Conservation (phyloP, 345 rosid species). For the Eucalyptus regnans region DNA sequence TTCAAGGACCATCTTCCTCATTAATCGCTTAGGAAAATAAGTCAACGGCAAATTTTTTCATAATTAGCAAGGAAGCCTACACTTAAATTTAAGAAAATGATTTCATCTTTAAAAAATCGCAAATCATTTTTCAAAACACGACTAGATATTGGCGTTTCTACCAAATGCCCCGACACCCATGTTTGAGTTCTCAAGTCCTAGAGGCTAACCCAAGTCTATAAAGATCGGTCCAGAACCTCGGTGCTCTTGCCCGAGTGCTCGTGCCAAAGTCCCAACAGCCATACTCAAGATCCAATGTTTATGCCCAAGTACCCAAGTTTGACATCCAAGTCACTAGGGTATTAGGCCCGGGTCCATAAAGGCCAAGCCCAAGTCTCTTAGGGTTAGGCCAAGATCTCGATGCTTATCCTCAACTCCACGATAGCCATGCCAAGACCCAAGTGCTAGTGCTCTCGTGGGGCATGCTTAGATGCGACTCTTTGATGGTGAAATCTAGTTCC, state of each 20-base stretch:
- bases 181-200: not conserved
- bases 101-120: not conserved
- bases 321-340: not conserved
- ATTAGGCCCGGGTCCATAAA: not conserved
- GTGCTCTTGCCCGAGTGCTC: not conserved
- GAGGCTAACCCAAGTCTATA: not conserved
- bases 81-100: not conserved
- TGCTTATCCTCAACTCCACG: not conserved
- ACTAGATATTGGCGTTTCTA: not conserved
- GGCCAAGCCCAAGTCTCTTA: not conserved
- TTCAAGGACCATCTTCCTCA: not conserved
- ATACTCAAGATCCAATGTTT: not conserved
- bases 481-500: fast-evolving
- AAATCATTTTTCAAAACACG: not conserved
- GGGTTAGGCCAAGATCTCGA: fast-evolving
- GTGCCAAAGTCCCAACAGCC: not conserved
- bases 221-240: not conserved
- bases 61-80: not conserved
- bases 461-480: not conserved
- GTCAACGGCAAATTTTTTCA: not conserved
- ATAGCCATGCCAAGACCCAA: not conserved
- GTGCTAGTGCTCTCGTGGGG: not conserved
- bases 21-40: not conserved
- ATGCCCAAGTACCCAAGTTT: not conserved
- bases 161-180: not conserved